These are phyloP conservation scores for Gossypium raimondii DNA, from an alignment of 345 rosid genomes.

Conservation along the genomic window DNA sequence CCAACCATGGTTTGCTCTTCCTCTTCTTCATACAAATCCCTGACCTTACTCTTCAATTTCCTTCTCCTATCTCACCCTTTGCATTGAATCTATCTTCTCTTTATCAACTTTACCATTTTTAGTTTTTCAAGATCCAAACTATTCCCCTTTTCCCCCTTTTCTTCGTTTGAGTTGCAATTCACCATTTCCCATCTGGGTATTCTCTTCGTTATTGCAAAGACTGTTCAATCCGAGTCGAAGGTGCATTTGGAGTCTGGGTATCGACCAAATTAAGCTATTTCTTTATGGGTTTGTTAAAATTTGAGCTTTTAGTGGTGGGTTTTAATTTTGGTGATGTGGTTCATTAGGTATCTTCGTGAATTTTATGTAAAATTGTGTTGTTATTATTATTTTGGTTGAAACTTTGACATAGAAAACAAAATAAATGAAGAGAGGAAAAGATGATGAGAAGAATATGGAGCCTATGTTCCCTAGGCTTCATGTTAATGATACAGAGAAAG, in stretches of 20 bases:
- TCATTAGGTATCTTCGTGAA: not conserved
- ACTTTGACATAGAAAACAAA: not conserved
- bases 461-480: conserved; percentile 95
- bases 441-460: conserved; percentile 58
- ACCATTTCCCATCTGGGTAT: not conserved
- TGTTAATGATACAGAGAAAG: conserved; percentile 83
- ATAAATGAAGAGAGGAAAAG: conserved; percentile 71
- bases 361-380: not conserved
- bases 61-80: not conserved
- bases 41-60: not conserved
- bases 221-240: not conserved
- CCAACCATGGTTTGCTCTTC: not conserved
- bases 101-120: not conserved
- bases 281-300: not conserved
- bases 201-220: not conserved
- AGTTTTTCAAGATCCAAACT: not conserved
- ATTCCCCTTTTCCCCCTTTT: too few relatives aligned
- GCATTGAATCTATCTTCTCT: too few relatives aligned
- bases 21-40: not conserved
- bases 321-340: conserved; percentile 6
- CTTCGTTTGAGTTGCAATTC: conserved; percentile 1
- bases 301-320: conserved; percentile 6
- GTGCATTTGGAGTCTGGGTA: conserved; percentile 15
- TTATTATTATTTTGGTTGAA: not conserved
- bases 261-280: conserved; percentile 5